Percentiles rank a stretch among this genome's conserved stretches.
phyloP scores from a whole-genome alignment of 106 monocot species.

The Acorus calamus region DNA sequence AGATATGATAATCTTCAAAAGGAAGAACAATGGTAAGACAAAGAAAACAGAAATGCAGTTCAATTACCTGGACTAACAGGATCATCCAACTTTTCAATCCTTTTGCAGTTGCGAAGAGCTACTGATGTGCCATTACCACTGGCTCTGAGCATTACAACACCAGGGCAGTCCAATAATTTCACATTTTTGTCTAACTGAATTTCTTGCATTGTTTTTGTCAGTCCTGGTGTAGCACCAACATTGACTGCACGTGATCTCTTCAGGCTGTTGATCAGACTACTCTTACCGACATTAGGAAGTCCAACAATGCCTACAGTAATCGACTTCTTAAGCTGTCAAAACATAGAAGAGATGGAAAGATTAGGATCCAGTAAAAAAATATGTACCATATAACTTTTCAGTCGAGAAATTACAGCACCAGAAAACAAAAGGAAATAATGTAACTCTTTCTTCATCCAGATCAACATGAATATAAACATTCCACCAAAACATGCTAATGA shows the following conservation, averaged over 20 bases:
- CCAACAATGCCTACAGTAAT: conserved; percentile 92
- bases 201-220: conserved; percentile 97
- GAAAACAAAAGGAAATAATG: no score
- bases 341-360: background rate
- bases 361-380: background rate
- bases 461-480: no score
- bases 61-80: conserved; percentile 60
- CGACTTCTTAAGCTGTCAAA: conserved; percentile 71
- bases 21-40: background rate
- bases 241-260: conserved; percentile 94
- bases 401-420: no score
- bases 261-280: conserved; percentile 97
- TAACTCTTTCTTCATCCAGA: no score
- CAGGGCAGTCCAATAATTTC: conserved; percentile 90
- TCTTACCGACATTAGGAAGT: conserved; percentile 98
- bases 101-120: conserved; percentile 87
- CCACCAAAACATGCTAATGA: no score
- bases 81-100: conserved; percentile 90
- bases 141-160: conserved; percentile 87
- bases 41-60: background rate
- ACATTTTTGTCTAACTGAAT: conserved; percentile 92
- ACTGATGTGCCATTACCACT: conserved; percentile 50
- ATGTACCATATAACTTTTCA: background rate
- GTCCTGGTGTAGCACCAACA: conserved; percentile 92
- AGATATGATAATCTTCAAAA: background rate